Evolutionary conservation across 169 alveolate species (phyloP).

Genomic region (Theileria orientalis): DNA sequence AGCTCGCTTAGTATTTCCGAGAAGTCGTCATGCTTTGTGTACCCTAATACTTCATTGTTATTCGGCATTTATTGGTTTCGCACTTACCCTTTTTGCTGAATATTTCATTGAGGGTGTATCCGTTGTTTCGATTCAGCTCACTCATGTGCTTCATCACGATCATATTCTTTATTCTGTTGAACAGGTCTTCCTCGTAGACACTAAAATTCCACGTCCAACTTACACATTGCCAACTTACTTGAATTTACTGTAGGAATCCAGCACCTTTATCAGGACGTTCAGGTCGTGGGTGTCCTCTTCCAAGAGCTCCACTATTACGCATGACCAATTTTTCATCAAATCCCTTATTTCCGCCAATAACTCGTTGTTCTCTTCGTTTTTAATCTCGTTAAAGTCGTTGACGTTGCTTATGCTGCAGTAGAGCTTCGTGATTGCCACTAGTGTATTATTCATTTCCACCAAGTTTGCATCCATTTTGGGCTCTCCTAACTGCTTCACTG

Average conservation of each 20-base stretch:
- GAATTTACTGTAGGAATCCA: constrained; percentile 7
- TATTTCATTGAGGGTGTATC: constrained; percentile 15
- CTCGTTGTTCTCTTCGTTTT: background rate
- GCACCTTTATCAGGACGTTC: background rate
- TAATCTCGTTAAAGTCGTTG: constrained; percentile 5
- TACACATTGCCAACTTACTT: constrained; percentile 1
- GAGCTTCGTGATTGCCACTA: constrained; percentile 2
- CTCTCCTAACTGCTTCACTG: background rate
- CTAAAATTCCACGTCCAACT: background rate
- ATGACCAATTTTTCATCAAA: constrained; percentile 12
- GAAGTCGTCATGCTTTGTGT: constrained; percentile 19
- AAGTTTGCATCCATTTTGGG: background rate
- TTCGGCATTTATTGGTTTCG: background rate
- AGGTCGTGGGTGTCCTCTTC: background rate
- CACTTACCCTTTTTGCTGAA: constrained; percentile 19
- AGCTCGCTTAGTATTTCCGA: background rate
- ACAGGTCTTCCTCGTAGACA: constrained; percentile 2
- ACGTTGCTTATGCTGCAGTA: background rate
- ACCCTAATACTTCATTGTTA: constrained; percentile 1
- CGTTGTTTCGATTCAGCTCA: constrained; percentile 5
- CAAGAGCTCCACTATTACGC: background rate
- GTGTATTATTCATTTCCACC: background rate
- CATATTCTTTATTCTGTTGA: background rate
- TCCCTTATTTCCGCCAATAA: background rate
- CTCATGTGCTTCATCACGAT: background rate